phyloP scores from a whole-genome alignment of 169 alveolate genomes.

The Plasmodium berghei region DNA sequence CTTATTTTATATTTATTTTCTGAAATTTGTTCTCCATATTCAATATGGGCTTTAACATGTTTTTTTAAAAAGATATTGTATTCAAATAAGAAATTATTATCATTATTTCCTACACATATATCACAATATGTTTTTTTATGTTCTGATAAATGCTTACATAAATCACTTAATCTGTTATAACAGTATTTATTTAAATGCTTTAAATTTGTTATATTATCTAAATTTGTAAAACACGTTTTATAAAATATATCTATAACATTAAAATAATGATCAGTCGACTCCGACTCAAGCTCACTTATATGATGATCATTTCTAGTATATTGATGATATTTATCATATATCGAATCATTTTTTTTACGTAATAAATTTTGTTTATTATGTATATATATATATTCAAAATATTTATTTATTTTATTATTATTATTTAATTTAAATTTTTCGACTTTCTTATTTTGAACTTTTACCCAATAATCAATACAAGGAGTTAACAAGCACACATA shows the following conservation, averaged over 20 bases:
- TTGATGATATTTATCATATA: slow-evolving; percentile 77
- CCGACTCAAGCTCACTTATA: slow-evolving; percentile 62
- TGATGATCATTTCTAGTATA: slow-evolving; percentile 16
- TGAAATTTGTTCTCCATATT: slow-evolving; percentile 58
- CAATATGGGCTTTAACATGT: slow-evolving; percentile 47
- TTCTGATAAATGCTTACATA: slow-evolving; percentile 52
- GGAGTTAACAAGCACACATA: slow-evolving; percentile 61
- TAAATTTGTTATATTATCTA: slow-evolving; percentile 44
- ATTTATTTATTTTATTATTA: slow-evolving; percentile 49
- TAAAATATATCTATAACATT: slow-evolving; percentile 62
- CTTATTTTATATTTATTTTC: slow-evolving; percentile 66
- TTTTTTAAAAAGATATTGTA: slow-evolving; percentile 64
- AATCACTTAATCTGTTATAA: slow-evolving; percentile 41
- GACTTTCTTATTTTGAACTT: slow-evolving; percentile 39
- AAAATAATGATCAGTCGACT: slow-evolving; percentile 61
- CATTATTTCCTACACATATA: slow-evolving; percentile 67
- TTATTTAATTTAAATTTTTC: slow-evolving; percentile 59
- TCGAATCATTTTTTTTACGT: slow-evolving; percentile 75
- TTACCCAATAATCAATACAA: slow-evolving; percentile 58
- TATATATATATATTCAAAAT: slow-evolving; percentile 42
- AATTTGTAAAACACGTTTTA: slow-evolving; percentile 67
- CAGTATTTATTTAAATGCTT: slow-evolving; percentile 42
- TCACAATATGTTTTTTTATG: slow-evolving; percentile 75
- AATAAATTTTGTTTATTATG: slow-evolving; percentile 28
- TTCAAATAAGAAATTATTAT: slow-evolving; percentile 68